A percentile compares a stretch with the other conserved stretches of the same genome.
Conservation (phyloP, 2,329 filamentous ascomycete species). For the Graphilbum fragrans region DNA sequence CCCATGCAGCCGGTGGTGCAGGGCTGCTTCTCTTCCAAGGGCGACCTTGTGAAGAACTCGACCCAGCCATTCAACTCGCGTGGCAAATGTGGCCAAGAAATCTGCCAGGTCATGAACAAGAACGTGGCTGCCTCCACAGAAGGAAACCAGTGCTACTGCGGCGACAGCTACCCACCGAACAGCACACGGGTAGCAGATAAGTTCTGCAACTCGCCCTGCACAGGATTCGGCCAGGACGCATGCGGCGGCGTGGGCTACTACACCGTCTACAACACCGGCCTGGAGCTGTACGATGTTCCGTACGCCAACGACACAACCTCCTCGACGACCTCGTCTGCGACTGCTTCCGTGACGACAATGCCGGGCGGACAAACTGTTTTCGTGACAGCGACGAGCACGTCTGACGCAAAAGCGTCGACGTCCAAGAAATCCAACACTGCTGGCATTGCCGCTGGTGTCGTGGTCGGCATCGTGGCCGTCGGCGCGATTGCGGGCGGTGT, state of each 20-base stretch:
- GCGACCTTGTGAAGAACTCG: slow-evolving; percentile 21
- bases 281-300: slow-evolving; percentile 25
- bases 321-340: slow-evolving; percentile 9
- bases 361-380: slow-evolving; percentile 10
- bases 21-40: slow-evolving; percentile 36
- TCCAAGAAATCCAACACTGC: slow-evolving; percentile 44
- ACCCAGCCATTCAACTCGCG: slow-evolving; percentile 22
- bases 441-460: slow-evolving; percentile 77
- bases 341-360: slow-evolving; percentile 5
- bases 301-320: slow-evolving; percentile 14
- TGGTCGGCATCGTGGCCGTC: slow-evolving; percentile 66
- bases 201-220: slow-evolving; percentile 54
- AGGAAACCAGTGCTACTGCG: slow-evolving; percentile 60
- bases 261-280: slow-evolving; percentile 39
- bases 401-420: slow-evolving; percentile 1
- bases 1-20: slow-evolving; percentile 28
- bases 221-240: slow-evolving; percentile 45
- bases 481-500: slow-evolving; percentile 53
- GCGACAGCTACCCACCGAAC: slow-evolving; percentile 51
- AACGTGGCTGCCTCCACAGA: slow-evolving; percentile 51
- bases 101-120: slow-evolving; percentile 30
- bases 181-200: slow-evolving; percentile 39
- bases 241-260: slow-evolving; percentile 48
- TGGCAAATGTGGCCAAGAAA: slow-evolving; percentile 26
- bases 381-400: slow-evolving; percentile 13